A percentile compares a stretch with the other conserved stretches of the same genome.
Conservation (phyloP, 495 filamentous ascomycete genomes). For the Penicillium roqueforti region DNA sequence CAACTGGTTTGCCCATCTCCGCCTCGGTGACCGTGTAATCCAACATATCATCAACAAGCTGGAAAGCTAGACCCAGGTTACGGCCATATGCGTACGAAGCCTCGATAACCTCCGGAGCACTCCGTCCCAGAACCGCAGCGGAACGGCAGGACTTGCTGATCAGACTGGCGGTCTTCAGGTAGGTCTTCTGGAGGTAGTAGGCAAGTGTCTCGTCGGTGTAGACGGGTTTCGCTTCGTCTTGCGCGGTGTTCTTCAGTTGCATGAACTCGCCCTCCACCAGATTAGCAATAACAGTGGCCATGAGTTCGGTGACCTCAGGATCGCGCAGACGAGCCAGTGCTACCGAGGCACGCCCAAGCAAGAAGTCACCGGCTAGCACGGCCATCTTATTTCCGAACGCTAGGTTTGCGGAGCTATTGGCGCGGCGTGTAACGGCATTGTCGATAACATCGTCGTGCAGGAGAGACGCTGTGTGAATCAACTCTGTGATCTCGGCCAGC, state of each 20-base stretch:
- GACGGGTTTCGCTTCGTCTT: conserved; percentile 73
- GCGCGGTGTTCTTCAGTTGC: conserved; percentile 94
- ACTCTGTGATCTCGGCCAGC: conserved; percentile 91
- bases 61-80: conserved; percentile 91
- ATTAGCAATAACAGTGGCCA: conserved; percentile 96
- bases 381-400: conserved; percentile 99
- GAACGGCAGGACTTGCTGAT: conserved; percentile 95
- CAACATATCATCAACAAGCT: conserved; percentile 97
- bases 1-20: conserved; percentile 90
- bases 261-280: conserved; percentile 98
- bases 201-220: conserved; percentile 83
- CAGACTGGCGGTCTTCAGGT: conserved; percentile 90
- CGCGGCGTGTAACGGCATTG: conserved; percentile 76
- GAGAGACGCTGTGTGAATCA: conserved; percentile 94
- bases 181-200: conserved; percentile 99
- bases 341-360: conserved; percentile 88
- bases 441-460: conserved; percentile 99
- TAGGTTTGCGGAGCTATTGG: conserved; percentile 80
- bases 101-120: conserved; percentile 74
- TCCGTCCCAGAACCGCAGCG: conserved; percentile 76
- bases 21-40: conserved; percentile 84
- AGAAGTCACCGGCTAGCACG: conserved; percentile 90
- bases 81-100: conserved; percentile 87
- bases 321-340: conserved; percentile 86
- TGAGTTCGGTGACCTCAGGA: conserved; percentile 87